Conservation (phyloP, 1,284 basidiomycete genomes). For the Fomes fomentarius region DNA sequence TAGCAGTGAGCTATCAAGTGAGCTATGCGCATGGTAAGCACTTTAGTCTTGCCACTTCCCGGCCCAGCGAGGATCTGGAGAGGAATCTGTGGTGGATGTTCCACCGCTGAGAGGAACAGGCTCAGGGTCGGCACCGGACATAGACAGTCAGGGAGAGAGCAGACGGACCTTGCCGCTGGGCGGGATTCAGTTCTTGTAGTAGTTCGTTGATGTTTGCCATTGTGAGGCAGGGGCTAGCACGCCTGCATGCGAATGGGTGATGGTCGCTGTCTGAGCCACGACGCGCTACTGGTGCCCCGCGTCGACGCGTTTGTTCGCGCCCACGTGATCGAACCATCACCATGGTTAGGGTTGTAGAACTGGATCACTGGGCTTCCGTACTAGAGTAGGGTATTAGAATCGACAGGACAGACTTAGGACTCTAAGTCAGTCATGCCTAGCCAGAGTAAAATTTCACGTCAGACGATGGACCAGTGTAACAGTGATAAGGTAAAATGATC, state of each 20-base stretch:
- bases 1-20: slow-evolving; percentile 68
- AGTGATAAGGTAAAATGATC: no score
- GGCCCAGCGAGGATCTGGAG: slow-evolving; percentile 87
- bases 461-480: no score
- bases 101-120: slow-evolving; percentile 56
- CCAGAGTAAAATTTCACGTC: no score
- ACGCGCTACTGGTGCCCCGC: slow-evolving; percentile 14
- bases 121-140: background rate
- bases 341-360: no score
- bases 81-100: slow-evolving; percentile 61
- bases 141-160: no score
- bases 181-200: slow-evolving; percentile 24
- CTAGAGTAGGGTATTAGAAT: no score
- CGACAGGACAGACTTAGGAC: no score
- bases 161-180: slow-evolving; percentile 21
- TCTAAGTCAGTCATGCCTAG: no score
- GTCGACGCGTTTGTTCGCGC: slow-evolving; percentile 22
- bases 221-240: background rate
- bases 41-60: slow-evolving; percentile 75
- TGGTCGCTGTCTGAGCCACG: slow-evolving; percentile 10
- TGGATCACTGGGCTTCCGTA: no score
- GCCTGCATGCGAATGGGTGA: background rate
- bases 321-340: slow-evolving; percentile 18
- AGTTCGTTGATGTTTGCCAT: slow-evolving; percentile 19
- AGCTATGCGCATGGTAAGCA: slow-evolving; percentile 78